phyloP scores from a whole-genome alignment of 768 basidiomycete genomes.

The Tricholoma saponaceum region DNA sequence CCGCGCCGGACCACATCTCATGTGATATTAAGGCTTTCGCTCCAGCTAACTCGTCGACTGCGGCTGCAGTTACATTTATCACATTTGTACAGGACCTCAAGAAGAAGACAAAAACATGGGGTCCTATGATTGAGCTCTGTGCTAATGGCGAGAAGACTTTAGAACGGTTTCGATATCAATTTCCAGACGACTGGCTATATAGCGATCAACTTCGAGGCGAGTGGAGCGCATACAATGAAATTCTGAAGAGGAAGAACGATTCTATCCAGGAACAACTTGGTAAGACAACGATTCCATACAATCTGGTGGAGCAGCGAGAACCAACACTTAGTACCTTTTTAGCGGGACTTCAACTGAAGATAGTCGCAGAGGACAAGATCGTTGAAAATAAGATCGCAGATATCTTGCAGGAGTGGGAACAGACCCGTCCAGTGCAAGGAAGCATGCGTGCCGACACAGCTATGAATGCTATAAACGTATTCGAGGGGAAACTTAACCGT shows the following conservation, averaged over 20 bases:
- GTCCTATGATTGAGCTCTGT: constrained; percentile 92
- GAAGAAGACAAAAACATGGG: constrained; percentile 95
- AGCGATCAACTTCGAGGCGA: constrained; percentile 96
- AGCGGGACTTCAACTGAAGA: constrained; percentile 98
- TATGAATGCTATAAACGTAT: constrained; percentile 93
- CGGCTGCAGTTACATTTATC: constrained; percentile 97
- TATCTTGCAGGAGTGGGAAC: constrained; percentile 90
- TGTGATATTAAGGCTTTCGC: constrained; percentile 48
- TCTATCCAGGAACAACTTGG: constrained; percentile 98
- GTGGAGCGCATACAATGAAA: constrained; percentile 98
- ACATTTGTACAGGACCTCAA: constrained; percentile 99
- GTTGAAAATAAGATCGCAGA: constrained; percentile 95
- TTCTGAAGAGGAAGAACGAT: constrained; percentile 95
- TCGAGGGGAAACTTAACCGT: constrained; percentile 85
- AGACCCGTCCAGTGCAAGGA: constrained; percentile 94
- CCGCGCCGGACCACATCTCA: constrained; percentile 7
- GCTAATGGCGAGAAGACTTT: constrained; percentile 95
- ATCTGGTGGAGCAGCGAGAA: background rate
- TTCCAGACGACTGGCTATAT: constrained; percentile 96
- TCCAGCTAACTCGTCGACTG: constrained; percentile 88
- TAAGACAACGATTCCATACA: constrained; percentile 30
- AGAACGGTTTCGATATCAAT: constrained; percentile 95
- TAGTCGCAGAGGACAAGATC: constrained; percentile 99
- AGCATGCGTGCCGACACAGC: constrained; percentile 95
- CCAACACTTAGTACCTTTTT: background rate